Conservation (phyloP, 73 alveolate genomes). For the Tetrahymena malaccensis region DNA sequence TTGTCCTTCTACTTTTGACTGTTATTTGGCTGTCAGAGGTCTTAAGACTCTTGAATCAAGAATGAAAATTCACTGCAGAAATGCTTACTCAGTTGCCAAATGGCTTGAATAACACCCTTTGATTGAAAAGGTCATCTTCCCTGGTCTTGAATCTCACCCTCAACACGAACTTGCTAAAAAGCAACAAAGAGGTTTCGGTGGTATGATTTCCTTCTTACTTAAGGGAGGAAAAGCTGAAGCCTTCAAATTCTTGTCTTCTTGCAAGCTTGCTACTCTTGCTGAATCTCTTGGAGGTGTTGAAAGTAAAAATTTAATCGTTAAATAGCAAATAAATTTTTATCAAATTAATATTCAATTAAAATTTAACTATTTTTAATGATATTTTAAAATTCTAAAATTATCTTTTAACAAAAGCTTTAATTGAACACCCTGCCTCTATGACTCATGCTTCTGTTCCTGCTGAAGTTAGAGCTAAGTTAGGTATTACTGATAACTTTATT, state of each 20-base stretch:
- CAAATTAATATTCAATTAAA: too few species aligned
- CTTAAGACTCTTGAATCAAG: constrained; percentile 81
- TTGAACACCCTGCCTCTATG: constrained; percentile 66
- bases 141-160: constrained; percentile 91
- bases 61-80: constrained; percentile 71
- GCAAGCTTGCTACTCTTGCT: constrained; percentile 76
- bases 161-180: constrained; percentile 86
- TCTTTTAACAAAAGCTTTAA: not conserved
- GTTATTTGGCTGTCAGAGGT: constrained; percentile 87
- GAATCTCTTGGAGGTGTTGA: constrained; percentile 93
- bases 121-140: constrained; percentile 86
- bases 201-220: constrained; percentile 75
- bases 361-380: too few species aligned
- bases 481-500: constrained; percentile 75
- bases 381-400: not conserved
- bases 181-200: constrained; percentile 77
- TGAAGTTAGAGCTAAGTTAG: constrained; percentile 73
- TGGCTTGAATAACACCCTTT: constrained; percentile 86
- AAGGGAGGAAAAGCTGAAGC: constrained; percentile 80
- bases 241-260: constrained; percentile 62
- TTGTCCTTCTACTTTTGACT: constrained; percentile 80
- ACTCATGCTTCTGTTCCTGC: constrained; percentile 87
- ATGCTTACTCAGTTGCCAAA: constrained; percentile 90
- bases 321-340: too few species aligned
- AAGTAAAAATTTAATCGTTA: constrained; percentile 18